Percentiles rank a stretch among this genome's conserved stretches.
phyloP scores from a whole-genome alignment of 257 asterid species.

The Nicotiana otophora region DNA sequence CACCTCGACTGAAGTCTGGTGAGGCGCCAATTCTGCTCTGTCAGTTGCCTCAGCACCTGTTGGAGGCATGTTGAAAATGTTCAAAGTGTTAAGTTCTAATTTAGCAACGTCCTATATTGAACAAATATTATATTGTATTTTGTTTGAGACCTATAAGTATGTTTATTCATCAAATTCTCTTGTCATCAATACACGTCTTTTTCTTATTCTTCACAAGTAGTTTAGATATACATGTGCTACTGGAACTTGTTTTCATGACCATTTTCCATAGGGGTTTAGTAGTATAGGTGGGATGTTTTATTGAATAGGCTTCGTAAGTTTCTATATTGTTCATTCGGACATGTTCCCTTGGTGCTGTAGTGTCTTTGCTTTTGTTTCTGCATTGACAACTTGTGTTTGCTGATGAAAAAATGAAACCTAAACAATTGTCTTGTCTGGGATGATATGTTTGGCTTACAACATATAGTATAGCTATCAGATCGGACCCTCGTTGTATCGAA shows the following conservation, averaged over 20 bases:
- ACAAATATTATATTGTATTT: background rate
- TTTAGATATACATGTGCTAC: background rate
- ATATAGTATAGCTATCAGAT: background rate
- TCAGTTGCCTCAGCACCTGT: background rate
- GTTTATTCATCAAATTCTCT: background rate
- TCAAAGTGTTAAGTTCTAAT: background rate
- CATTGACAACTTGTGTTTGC: background rate
- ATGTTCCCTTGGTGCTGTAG: background rate
- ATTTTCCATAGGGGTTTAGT: background rate
- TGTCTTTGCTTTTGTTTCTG: background rate
- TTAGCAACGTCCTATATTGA: background rate
- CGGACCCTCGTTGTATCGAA: background rate
- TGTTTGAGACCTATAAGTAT: background rate
- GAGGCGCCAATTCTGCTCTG: background rate
- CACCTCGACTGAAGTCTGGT: background rate
- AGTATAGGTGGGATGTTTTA: background rate
- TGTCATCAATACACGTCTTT: background rate
- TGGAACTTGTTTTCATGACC: background rate
- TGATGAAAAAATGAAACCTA: background rate
- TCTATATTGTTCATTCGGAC: background rate
- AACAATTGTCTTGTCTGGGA: background rate
- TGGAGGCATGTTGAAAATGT: background rate
- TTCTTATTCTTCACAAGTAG: background rate
- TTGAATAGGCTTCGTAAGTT: background rate
- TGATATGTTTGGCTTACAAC: background rate